These are phyloP conservation scores for Albifimbria verrucaria DNA, from an alignment of 2,329 filamentous ascomycete genomes.

Conservation along the genomic window DNA sequence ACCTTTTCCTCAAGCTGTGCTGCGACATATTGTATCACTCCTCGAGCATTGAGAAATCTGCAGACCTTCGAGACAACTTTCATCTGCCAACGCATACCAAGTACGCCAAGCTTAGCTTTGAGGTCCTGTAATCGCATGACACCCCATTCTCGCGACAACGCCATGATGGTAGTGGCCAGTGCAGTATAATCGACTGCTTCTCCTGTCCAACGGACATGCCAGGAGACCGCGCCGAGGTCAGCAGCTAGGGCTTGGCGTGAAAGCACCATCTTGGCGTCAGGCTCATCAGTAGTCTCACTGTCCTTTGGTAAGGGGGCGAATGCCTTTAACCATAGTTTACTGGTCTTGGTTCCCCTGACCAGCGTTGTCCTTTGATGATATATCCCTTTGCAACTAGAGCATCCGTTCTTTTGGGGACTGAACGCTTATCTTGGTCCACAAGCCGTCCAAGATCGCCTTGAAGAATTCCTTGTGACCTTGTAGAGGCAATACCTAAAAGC, in stretches of 20 bases:
- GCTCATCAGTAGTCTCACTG: constrained; percentile 18
- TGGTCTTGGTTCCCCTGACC: constrained; percentile 57
- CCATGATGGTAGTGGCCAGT: constrained; percentile 54
- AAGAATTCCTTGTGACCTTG: constrained; percentile 52
- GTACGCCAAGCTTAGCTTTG: constrained; percentile 54
- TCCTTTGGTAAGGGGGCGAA: constrained; percentile 47
- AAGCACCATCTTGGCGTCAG: constrained; percentile 32
- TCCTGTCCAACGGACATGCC: constrained; percentile 54
- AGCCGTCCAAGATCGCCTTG: constrained; percentile 58
- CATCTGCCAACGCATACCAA: constrained; percentile 56
- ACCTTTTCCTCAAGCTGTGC: constrained; percentile 51
- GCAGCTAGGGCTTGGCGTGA: constrained; percentile 35
- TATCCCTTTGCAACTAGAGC: constrained; percentile 58
- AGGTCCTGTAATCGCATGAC: constrained; percentile 58
- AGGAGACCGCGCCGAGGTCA: constrained; percentile 52
- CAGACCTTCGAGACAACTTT: constrained; percentile 56
- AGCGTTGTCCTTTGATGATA: constrained; percentile 59
- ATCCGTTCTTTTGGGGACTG: constrained; percentile 59
- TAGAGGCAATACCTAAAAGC: constrained; percentile 55
- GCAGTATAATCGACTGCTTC: constrained; percentile 56
- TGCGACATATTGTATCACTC: constrained; percentile 54
- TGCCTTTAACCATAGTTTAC: constrained; percentile 57
- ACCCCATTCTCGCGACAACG: constrained; percentile 54
- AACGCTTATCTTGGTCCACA: constrained; percentile 61
- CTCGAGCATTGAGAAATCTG: constrained; percentile 53